Percentiles rank a stretch among this genome's conserved stretches.
These are phyloP conservation scores for Apiospora arundinis DNA, from an alignment of 2,329 filamentous ascomycete genomes.

Conservation along the genomic window DNA sequence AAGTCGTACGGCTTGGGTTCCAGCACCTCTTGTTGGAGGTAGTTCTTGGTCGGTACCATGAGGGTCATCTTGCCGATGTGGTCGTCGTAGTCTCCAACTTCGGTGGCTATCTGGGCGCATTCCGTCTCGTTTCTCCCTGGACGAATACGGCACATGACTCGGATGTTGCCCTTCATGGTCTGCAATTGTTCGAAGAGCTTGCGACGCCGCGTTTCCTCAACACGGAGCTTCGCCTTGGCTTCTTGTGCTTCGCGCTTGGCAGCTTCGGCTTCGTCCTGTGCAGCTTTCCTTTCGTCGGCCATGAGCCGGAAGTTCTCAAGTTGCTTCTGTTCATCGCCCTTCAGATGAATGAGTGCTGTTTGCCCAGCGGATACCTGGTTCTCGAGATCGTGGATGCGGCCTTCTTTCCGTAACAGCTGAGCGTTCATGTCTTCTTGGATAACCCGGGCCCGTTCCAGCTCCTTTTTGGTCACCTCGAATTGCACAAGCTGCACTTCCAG, in stretches of 20 bases:
- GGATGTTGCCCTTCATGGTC: slow-evolving; percentile 96
- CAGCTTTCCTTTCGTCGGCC: slow-evolving; percentile 25
- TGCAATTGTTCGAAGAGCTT: slow-evolving; percentile 98
- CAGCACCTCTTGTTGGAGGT: slow-evolving; percentile 71
- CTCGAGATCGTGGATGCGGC: slow-evolving; percentile 28
- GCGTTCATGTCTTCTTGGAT: slow-evolving; percentile 28
- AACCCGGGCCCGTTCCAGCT: slow-evolving; percentile 41
- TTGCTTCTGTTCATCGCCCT: slow-evolving; percentile 28
- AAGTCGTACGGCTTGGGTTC: slow-evolving; percentile 88
- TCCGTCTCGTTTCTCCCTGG: slow-evolving; percentile 68
- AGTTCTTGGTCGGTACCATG: slow-evolving; percentile 79
- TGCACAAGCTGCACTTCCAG: slow-evolving; percentile 68
- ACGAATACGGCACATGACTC: slow-evolving; percentile 95
- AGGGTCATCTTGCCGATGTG: slow-evolving; percentile 91
- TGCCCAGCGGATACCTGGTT: slow-evolving; percentile 35
- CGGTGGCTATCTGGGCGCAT: slow-evolving; percentile 73
- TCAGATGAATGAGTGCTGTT: slow-evolving; percentile 32
- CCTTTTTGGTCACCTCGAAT: slow-evolving; percentile 67
- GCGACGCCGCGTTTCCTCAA: slow-evolving; percentile 63
- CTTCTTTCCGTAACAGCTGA: slow-evolving; percentile 24
- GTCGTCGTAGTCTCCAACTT: slow-evolving; percentile 64
- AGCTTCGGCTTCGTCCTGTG: slow-evolving; percentile 24
- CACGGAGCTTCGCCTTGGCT: slow-evolving; percentile 31
- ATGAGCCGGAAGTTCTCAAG: slow-evolving; percentile 27
- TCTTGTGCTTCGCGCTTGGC: slow-evolving; percentile 26